Evolutionary conservation across 768 basidiomycete species (phyloP).

Genomic region (Candolleomyces aberdarensis): DNA sequence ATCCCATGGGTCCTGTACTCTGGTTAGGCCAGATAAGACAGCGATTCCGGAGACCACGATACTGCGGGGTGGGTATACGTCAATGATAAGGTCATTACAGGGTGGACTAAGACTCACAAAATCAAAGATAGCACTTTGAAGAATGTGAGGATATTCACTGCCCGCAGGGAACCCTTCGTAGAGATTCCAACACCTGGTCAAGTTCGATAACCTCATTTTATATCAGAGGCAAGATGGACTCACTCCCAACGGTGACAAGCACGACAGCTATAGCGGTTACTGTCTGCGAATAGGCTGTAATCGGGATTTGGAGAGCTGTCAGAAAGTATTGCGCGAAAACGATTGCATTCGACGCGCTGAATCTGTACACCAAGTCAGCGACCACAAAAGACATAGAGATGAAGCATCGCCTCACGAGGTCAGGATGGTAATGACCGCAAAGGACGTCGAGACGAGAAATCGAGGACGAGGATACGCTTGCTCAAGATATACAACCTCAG

Average conservation of each 20-base stretch:
- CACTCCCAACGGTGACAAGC: slow-evolving; percentile 24
- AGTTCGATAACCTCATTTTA: background rate
- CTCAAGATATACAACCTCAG: slow-evolving; percentile 47
- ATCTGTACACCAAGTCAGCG: slow-evolving; percentile 13
- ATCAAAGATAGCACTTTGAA: slow-evolving; percentile 27
- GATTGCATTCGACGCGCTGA: slow-evolving; percentile 31
- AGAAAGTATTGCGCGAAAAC: slow-evolving; percentile 38
- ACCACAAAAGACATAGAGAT: background rate
- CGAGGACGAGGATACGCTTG: slow-evolving; percentile 42
- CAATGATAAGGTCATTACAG: background rate
- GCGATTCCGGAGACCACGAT: slow-evolving; percentile 55
- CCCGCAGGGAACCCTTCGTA: slow-evolving; percentile 32
- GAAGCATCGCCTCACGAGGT: slow-evolving; percentile 25
- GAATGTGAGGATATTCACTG: slow-evolving; percentile 27
- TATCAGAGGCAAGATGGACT: background rate
- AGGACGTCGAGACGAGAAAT: slow-evolving; percentile 41
- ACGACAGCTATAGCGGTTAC: slow-evolving; percentile 21
- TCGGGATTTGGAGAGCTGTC: slow-evolving; percentile 27
- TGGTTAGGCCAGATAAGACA: slow-evolving; percentile 54
- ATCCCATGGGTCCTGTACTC: slow-evolving; percentile 47
- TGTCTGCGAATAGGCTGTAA: slow-evolving; percentile 27
- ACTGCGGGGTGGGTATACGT: slow-evolving; percentile 12
- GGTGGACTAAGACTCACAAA: slow-evolving; percentile 22
- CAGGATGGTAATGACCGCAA: slow-evolving; percentile 36
- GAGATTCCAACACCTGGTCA: slow-evolving; percentile 29